Base-by-base conservation (phyloP, 495 filamentous ascomycete genomes). In the Talaromyces thailandensis region DNA sequence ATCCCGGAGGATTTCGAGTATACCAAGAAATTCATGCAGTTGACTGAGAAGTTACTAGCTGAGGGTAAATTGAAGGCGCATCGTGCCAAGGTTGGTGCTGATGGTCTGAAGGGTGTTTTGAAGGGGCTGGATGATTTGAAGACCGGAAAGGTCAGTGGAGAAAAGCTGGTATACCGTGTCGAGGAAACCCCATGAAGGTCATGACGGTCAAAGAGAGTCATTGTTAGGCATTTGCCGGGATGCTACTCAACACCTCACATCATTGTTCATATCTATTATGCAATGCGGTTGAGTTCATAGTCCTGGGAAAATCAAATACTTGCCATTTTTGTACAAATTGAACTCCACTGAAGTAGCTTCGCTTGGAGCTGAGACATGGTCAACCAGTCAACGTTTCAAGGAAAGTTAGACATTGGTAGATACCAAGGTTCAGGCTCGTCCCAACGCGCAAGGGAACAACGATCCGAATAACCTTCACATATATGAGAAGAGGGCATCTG, bases 161-260 rank as follows among this genome's bases (percentile, higher is more conserved):
- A 58, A 29, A 58, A 58, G 6, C 37, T 58, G 32, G 56, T 58
- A 32, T 58, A 58, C 28, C 51, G 51, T 24, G 51, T 55, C n/a
- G 51, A 55, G 11, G 51, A 55, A 23, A 55, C 51, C 16, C 51
- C 51, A 26, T 55, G 26, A 55, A 25, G 24, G 14, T 40, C 35
- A 16, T 40, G 14, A 40, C 14, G 14, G 3, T 40, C 35, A 40
- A 16, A 4, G 3, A 4, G 35, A 40, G 4, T 16, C 16, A 18
- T 24, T 6, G 9, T 52, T 52, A 24, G 48, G 18, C 48, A 52
- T 52, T 25, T 52, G 48, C 35, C 35, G 14, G 16, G 14, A 40
- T 40, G 14, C 35, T 40, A 4, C 35, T 16, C 35, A 40, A 40
- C 12, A 3, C 5, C 4, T 40, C 35, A 4, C 11, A 40, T 40